Evolutionary conservation across 2,329 filamentous ascomycete species (phyloP).

Genomic region (Penicillium rolfsii): DNA sequence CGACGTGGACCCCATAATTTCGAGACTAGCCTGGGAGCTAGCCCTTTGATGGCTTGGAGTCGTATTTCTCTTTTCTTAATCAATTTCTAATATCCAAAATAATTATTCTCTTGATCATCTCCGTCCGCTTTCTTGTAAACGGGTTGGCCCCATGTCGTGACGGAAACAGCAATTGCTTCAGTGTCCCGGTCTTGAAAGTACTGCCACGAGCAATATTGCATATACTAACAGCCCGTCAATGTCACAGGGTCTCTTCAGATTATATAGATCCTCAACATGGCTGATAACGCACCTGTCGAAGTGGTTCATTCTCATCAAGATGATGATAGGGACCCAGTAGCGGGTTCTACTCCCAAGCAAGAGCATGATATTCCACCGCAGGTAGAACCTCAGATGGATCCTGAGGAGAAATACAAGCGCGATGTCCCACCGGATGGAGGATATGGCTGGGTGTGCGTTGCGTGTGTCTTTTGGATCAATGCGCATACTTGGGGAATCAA

Average conservation of each 20-base stretch:
- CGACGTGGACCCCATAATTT: slow-evolving; percentile 15
- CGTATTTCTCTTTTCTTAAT: neutral
- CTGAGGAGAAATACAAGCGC: slow-evolving; percentile 37
- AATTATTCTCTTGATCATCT: neutral
- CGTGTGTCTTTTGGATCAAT: slow-evolving; percentile 61
- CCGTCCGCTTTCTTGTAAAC: neutral
- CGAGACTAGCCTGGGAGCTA: slow-evolving; percentile 11
- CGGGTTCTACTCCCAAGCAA: slow-evolving; percentile 9
- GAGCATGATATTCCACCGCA: slow-evolving; percentile 16
- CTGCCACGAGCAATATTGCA: slow-evolving; percentile 6
- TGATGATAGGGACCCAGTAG: slow-evolving; percentile 17
- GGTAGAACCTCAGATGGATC: slow-evolving; percentile 16
- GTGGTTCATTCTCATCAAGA: slow-evolving; percentile 31
- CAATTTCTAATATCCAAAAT: neutral
- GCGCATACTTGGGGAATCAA: slow-evolving; percentile 77
- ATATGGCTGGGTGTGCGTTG: slow-evolving; percentile 66
- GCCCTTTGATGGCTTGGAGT: neutral
- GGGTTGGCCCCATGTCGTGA: slow-evolving; percentile 12
- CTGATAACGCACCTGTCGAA: slow-evolving; percentile 39
- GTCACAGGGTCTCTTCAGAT: neutral
- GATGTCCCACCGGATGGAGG: slow-evolving; percentile 57
- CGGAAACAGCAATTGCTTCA: slow-evolving; percentile 19
- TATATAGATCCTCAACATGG: slow-evolving; percentile 26
- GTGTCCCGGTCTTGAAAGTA: neutral
- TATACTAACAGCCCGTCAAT: neutral